Evolutionary conservation across 352 stramenopile species (phyloP), one percentile per base, ranked within the genome.

Genomic region (Pythium chondricola): DNA sequence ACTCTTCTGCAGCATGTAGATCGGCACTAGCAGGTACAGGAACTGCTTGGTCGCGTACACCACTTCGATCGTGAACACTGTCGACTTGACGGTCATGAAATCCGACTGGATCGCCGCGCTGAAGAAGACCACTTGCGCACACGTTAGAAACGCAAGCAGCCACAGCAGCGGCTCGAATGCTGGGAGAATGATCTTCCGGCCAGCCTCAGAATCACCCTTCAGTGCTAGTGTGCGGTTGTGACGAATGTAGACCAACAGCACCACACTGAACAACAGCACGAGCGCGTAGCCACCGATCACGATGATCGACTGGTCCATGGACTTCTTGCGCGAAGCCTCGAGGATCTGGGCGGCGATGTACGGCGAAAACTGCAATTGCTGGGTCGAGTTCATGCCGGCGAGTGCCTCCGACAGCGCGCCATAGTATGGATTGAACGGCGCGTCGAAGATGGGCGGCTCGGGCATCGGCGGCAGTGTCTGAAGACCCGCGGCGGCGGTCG

Each of bases 121-220:
- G 17, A 74, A 66, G 43, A 63, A 75, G 1, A 53, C 10, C 10
- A 61, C 56, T 64, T 82, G 86, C 0, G 43, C 26, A 2, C 60
- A 67, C 2, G 74, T 70, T 7, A 60, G 52, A 6, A 13, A 41
- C 1, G 56, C 59, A 4, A 89, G 59, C 9, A 85, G 51, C 71
- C 69, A 83, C 8, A 89, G 54, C 31, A 89, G 50, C 0, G 77
- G 77, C 54, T 85, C 77, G 46, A 85, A 89, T 7, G 74, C 73
- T 9, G 77, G 77, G 25, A 87, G 36, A 22, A 87, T 62, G 35
- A 88, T 51, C 51, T 88, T 88, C 32, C 74, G 59, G 3, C 73
- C 60, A 10, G 75, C 75, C 0, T 55, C 57, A 0, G 58, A 48
- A 40, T 89, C 63, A 7, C 78, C 72, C 22, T 56, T 62, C 24